Conservation (phyloP, 495 filamentous ascomycete species). For the Penicillium bovifimosum region DNA sequence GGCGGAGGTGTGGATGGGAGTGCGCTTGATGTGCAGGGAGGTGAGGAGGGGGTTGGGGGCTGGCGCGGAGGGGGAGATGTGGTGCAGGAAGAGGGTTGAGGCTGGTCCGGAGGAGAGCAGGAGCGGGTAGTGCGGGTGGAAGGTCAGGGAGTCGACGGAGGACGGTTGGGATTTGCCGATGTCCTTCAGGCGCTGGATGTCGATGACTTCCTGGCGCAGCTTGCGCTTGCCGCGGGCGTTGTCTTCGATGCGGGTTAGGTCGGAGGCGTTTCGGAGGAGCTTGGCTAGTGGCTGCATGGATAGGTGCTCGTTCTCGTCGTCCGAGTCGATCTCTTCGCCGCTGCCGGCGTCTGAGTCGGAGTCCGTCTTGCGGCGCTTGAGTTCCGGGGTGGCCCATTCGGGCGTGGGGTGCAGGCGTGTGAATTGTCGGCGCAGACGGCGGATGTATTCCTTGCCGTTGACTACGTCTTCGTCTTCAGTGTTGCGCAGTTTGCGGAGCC, state of each 20-base stretch:
- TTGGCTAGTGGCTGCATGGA: constrained; percentile 71
- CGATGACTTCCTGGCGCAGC: constrained; percentile 78
- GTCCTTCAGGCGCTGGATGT: constrained; percentile 71
- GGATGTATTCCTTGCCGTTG: constrained; percentile 77
- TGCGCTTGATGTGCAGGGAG: constrained; percentile 76
- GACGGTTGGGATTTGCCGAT: constrained; percentile 58
- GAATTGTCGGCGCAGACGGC: constrained; percentile 73
- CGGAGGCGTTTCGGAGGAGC: constrained; percentile 64
- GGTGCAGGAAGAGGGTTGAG: constrained; percentile 80
- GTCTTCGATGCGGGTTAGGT: constrained; percentile 45
- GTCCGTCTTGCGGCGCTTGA: constrained; percentile 51
- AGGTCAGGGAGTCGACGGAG: constrained; percentile 73
- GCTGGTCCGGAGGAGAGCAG: constrained; percentile 83
- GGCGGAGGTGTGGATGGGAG: constrained; percentile 71
- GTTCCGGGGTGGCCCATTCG: constrained; percentile 61
- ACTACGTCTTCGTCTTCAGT: constrained; percentile 80
- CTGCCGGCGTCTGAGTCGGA: constrained; percentile 40
- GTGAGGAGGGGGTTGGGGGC: constrained; percentile 81
- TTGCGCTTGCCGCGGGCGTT: constrained; percentile 48
- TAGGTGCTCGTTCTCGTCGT: constrained; percentile 56
- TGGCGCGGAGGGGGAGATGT: constrained; percentile 70
- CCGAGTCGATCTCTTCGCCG: constrained; percentile 45
- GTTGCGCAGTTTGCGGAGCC: constrained; percentile 73
- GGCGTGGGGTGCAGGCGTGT: constrained; percentile 73
- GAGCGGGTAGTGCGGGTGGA: constrained; percentile 84